Conservation (phyloP, 1,139 yeast species). For the Hansenula lynferdii region DNA sequence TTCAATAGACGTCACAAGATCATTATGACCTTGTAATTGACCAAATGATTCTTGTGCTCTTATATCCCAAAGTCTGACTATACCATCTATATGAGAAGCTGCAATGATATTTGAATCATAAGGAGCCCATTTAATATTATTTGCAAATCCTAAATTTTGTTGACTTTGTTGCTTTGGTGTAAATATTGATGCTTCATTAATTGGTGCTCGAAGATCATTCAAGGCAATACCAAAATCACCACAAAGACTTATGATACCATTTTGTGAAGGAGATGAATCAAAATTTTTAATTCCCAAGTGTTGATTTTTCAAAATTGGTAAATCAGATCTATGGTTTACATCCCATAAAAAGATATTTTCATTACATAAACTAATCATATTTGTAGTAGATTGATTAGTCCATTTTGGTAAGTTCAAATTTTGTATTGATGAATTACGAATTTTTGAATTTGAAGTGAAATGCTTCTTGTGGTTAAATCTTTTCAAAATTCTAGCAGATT, state of each 20-base stretch:
- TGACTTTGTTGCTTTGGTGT: slow-evolving; percentile 31
- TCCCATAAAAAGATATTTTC: slow-evolving; percentile 74
- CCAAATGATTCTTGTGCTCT: slow-evolving; percentile 53
- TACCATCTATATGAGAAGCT: slow-evolving; percentile 56
- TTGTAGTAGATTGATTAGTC: slow-evolving; percentile 27
- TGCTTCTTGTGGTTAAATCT: slow-evolving; percentile 72
- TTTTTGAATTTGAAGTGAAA: slow-evolving; percentile 17
- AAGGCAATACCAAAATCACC: slow-evolving; percentile 70
- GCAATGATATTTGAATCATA: slow-evolving; percentile 57
- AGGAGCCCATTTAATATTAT: slow-evolving; percentile 60
- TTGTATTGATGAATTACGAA: slow-evolving; percentile 28
- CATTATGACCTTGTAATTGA: slow-evolving; percentile 52
- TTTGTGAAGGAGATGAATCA: slow-evolving; percentile 43
- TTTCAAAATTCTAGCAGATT: slow-evolving; percentile 66
- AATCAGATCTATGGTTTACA: slow-evolving; percentile 44
- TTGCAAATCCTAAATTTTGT: slow-evolving; percentile 28
- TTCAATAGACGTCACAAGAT: slow-evolving; percentile 48
- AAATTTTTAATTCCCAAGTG: slow-evolving; percentile 48
- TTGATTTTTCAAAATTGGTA: slow-evolving; percentile 49
- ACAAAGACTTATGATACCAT: slow-evolving; percentile 55
- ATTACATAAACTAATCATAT: slow-evolving; percentile 48
- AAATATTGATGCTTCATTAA: slow-evolving; percentile 31
- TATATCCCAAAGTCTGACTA: slow-evolving; percentile 72
- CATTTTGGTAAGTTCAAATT: slow-evolving; percentile 36
- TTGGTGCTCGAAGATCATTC: slow-evolving; percentile 52